Evolutionary conservation across 768 basidiomycete genomes (phyloP).

Genomic region (Postia placenta): DNA sequence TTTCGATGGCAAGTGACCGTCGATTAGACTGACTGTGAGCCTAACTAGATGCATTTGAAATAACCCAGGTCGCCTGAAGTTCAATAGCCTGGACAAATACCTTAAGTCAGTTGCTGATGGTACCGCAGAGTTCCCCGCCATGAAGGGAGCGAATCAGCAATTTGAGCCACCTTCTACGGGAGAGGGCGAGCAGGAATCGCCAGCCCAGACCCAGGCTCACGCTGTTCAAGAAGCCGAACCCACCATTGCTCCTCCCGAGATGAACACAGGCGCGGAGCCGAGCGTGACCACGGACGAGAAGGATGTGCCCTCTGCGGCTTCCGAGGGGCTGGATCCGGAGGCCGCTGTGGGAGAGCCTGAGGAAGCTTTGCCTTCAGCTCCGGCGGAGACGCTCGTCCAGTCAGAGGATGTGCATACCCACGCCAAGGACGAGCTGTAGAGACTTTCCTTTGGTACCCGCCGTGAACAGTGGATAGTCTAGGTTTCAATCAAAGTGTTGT

Average conservation of each 20-base stretch:
- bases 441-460: neutral
- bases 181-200: neutral
- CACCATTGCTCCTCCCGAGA: neutral
- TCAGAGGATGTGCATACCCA: neutral
- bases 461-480: too few species aligned
- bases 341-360: neutral
- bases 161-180: neutral
- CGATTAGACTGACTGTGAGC: neutral
- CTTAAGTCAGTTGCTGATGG: slow-evolving; percentile 69
- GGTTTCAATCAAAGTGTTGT: too few species aligned
- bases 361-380: neutral
- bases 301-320: neutral
- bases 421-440: slow-evolving; percentile 3
- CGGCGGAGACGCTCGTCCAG: neutral
- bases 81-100: slow-evolving; percentile 68
- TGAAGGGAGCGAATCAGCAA: slow-evolving; percentile 19
- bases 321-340: neutral
- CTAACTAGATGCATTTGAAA: neutral
- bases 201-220: neutral
- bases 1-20: slow-evolving; percentile 61
- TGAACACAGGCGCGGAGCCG: neutral
- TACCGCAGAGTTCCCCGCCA: slow-evolving; percentile 45
- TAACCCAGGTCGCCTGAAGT: slow-evolving; percentile 57
- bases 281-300: neutral
- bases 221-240: neutral